phyloP scores from a whole-genome alignment of 805 yeast species.

The Yarrowia hollandica region DNA sequence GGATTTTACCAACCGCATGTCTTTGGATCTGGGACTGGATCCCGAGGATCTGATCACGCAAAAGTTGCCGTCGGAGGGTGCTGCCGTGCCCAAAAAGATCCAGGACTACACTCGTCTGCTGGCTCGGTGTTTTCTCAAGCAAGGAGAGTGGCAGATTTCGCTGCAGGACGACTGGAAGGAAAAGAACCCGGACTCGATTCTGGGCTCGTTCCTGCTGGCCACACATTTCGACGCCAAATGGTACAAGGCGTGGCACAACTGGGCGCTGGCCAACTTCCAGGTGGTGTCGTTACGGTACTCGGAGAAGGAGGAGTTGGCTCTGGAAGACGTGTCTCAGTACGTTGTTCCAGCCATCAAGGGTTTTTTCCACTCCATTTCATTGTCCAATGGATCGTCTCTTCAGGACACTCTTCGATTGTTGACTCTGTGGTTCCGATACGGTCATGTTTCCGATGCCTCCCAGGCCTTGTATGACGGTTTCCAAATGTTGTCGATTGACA shows the following conservation, averaged over 20 bases:
- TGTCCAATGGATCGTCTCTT: conserved; percentile 80
- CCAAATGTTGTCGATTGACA: conserved; percentile 81
- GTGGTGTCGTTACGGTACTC: conserved; percentile 64
- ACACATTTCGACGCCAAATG: conserved; percentile 90
- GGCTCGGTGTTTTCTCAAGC: conserved; percentile 93
- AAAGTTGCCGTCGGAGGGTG: conserved; percentile 70
- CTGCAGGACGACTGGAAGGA: conserved; percentile 74
- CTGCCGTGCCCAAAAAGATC: conserved; percentile 71
- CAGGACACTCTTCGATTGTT: conserved; percentile 89
- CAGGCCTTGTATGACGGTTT: conserved; percentile 90
- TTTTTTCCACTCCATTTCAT: conserved; percentile 88
- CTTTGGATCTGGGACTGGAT: conserved; percentile 81
- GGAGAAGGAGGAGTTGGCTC: conserved; percentile 34
- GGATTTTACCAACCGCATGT: conserved; percentile 88
- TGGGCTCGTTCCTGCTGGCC: conserved; percentile 89
- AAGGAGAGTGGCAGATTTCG: conserved; percentile 97
- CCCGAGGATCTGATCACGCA: conserved; percentile 78
- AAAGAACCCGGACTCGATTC: conserved; percentile 69
- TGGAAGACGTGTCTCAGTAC: conserved; percentile 50
- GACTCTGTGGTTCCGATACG: conserved; percentile 94
- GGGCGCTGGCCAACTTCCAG: conserved; percentile 98
- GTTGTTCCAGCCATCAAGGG: conserved; percentile 96
- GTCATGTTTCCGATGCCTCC: conserved; percentile 90
- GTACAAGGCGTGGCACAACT: conserved; percentile 99
- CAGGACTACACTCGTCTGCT: conserved; percentile 79